phyloP scores from a whole-genome alignment of 495 filamentous ascomycete species.

The Corynascus novoguineensis region DNA sequence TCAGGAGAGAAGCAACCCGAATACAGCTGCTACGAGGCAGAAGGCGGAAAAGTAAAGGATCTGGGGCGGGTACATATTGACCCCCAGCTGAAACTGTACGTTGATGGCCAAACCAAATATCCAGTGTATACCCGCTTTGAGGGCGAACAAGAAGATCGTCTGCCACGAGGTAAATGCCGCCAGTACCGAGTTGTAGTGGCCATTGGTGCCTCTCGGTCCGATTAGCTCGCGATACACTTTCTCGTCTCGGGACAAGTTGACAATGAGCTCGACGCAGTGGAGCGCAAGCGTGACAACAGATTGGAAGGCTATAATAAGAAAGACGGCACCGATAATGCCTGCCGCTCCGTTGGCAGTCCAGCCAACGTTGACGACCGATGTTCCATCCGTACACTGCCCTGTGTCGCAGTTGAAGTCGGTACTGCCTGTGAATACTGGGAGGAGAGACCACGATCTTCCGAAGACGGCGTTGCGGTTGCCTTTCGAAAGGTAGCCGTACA shows the following conservation, averaged over 20 bases:
- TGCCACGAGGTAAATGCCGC: conserved; percentile 40
- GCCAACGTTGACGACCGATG: conserved; percentile 29
- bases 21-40: conserved; percentile 30
- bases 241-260: conserved; percentile 46
- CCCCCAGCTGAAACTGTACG: conserved; percentile 29
- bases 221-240: conserved; percentile 32
- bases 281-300: conserved; percentile 36
- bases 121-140: conserved; percentile 46
- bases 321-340: conserved; percentile 24
- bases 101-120: conserved; percentile 39
- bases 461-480: conserved; percentile 25
- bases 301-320: conserved; percentile 32
- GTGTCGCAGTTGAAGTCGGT: conserved; percentile 24
- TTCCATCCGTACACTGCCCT: conserved; percentile 31
- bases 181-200: conserved; percentile 31
- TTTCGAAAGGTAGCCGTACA: conserved; percentile 23
- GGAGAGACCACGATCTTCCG: conserved; percentile 27
- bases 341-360: conserved; percentile 21
- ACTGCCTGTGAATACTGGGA: conserved; percentile 24
- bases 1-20: conserved; percentile 37
- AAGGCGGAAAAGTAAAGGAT: conserved; percentile 35
- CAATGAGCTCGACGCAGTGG: conserved; percentile 43
- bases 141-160: conserved; percentile 35
- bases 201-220: conserved; percentile 28
- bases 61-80: conserved; percentile 36